Base-by-base conservation (phyloP, 441 rosid species). In the Gossypium gossypioides region DNA sequence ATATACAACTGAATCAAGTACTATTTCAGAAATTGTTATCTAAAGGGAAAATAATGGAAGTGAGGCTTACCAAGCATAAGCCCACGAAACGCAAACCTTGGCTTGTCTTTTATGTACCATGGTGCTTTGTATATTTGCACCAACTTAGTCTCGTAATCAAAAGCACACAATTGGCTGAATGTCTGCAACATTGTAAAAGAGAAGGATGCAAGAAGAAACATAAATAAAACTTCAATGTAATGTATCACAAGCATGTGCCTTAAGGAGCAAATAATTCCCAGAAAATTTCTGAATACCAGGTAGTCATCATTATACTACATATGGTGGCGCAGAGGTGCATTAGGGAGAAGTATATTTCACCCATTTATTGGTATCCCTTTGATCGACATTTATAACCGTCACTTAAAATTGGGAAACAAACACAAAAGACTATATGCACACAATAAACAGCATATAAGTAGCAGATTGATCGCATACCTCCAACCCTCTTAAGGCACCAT, bases 1-100 rank as follows among this genome's bases (percentile, higher is more conserved):
- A 2, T 56, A 9, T 22, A 75, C 69, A 72, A 61, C 19, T 22
- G 70, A 15, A 78, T 40, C 67, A 74, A 75, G 71, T 64, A 44
- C 55, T 34, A 72, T 58, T 77, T 48, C 37, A 51, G 44, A 58
- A 18, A 10, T 19, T 9, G 18, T 32, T 68, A 52, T 12, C 34
- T 18, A 73, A 59, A 19, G 24, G n/a, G 24, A 37, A 37, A 27
- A 16, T 18, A 51, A 68, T 0, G 4, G 44, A 58, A 68, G 76
- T 68, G 15, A 50, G 57, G 70, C 80, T 83, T 74, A 91, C 99
- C 97, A 64, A 95, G 75, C 67, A 92, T 68, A 71, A 95, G 90
- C 46, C 99, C 99, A 2, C 95, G 97, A 77, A 81, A 95, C 18
- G 84, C 68, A 81, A 95, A 95, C 83, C 99, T 86, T 64, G 99